Conservation (phyloP, 768 basidiomycete genomes). For the Lentinula sp. region DNA sequence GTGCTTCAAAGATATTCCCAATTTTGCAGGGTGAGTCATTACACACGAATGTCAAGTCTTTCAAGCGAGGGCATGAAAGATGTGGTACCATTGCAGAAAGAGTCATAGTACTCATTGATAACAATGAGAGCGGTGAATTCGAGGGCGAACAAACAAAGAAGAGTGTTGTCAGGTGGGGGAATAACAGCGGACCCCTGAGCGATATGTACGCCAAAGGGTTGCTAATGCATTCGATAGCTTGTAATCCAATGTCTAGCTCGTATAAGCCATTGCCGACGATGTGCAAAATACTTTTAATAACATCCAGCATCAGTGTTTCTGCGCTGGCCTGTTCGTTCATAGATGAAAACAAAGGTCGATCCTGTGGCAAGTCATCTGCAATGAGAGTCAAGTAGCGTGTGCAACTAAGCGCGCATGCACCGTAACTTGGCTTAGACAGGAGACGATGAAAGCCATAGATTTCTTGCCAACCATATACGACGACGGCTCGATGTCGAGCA, state of each 20-base stretch:
- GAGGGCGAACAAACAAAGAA: neutral
- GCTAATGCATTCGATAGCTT: neutral
- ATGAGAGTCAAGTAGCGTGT: conserved; percentile 2
- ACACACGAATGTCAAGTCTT: neutral
- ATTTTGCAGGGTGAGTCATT: neutral
- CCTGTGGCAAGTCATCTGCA: neutral
- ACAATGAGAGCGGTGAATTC: no score
- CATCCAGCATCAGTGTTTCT: neutral
- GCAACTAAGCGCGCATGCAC: neutral
- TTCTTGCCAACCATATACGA: neutral
- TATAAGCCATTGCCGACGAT: neutral
- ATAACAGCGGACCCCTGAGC: neutral
- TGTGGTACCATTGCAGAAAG: no score
- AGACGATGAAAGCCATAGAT: neutral
- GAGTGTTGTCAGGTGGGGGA: neutral
- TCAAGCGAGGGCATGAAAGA: neutral
- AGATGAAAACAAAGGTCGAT: neutral
- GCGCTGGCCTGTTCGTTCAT: neutral
- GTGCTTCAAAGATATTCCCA: neutral
- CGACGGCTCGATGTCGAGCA: neutral
- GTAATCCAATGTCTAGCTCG: conserved; percentile 1
- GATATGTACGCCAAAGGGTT: neutral
- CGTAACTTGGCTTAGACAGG: neutral
- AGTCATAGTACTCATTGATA: neutral
- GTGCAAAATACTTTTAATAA: neutral